phyloP scores from a whole-genome alignment of 306 rosid genomes.

The Begonia fuchsioides region DNA sequence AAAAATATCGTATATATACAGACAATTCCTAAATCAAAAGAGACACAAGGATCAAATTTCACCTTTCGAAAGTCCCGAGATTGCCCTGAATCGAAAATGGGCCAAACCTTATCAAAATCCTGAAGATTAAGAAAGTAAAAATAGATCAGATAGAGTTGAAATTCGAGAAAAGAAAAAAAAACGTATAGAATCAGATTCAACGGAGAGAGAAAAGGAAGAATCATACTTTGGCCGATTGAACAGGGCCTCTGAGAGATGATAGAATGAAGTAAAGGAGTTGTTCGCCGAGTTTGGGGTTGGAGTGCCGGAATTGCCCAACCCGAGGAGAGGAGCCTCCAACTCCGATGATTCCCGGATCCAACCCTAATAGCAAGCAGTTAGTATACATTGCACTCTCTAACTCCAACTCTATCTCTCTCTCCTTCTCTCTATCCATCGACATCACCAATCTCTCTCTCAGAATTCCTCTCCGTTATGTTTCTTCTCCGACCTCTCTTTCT shows the following conservation, averaged over 20 bases:
- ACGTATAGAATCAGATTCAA: background rate
- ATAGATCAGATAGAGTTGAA: constrained; percentile 13
- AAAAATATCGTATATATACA: background rate
- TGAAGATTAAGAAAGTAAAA: constrained; percentile 10
- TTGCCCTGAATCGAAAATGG: constrained; percentile 93
- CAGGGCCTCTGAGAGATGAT: constrained; percentile 86
- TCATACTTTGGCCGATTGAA: constrained; percentile 79
- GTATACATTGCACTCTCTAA: constrained; percentile 99
- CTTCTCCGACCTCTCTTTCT: background rate
- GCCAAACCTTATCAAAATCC: constrained; percentile 99
- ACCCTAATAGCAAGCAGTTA: constrained; percentile 80
- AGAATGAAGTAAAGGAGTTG: constrained; percentile 93
- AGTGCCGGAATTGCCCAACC: constrained; percentile 92
- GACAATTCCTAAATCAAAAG: background rate
- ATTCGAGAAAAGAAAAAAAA: background rate
- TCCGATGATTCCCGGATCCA: constrained; percentile 93
- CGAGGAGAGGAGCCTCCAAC: constrained; percentile 78
- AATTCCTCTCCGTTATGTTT: constrained; percentile 1
- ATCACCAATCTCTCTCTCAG: constrained; percentile 15
- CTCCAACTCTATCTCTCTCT: constrained; percentile 95
- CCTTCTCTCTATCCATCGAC: constrained; percentile 99
- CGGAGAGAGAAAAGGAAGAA: background rate
- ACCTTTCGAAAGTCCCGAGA: constrained; percentile 97
- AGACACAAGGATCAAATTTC: constrained; percentile 2
- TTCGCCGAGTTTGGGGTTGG: constrained; percentile 96